phyloP scores from a whole-genome alignment of 441 rosid genomes.

The Syzygium malaccense region DNA sequence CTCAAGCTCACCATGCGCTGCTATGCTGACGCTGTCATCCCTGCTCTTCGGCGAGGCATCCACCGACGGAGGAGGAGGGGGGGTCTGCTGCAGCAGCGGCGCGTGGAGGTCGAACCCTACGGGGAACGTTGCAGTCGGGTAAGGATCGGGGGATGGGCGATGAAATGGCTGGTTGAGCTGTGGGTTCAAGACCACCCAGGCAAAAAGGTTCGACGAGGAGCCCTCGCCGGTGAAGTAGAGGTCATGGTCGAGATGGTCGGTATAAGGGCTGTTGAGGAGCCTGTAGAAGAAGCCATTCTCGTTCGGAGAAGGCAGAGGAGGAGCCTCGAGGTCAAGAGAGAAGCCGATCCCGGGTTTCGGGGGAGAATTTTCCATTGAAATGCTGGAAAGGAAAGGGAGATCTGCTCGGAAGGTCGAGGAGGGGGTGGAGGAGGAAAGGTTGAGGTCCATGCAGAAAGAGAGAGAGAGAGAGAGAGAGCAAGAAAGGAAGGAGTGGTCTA shows the following conservation, averaged over 20 bases:
- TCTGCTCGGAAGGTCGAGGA: constrained; percentile 27
- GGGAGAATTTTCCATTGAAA: constrained; percentile 10
- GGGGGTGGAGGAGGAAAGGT: background rate
- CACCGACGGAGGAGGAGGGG: background rate
- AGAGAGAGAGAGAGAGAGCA: background rate
- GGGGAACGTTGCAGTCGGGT: background rate
- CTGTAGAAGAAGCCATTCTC: constrained; percentile 8
- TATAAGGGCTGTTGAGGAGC: background rate
- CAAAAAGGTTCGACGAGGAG: background rate
- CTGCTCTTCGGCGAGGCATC: background rate
- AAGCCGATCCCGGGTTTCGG: constrained; percentile 14
- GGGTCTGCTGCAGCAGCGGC: background rate
- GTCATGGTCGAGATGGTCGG: background rate
- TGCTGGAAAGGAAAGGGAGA: constrained; percentile 25
- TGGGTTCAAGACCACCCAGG: background rate
- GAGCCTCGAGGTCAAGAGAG: background rate
- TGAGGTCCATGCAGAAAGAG: constrained; percentile 34
- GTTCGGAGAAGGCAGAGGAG: background rate
- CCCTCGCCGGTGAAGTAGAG: background rate
- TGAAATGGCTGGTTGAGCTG: background rate
- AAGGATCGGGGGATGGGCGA: background rate
- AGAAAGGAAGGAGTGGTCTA: constrained; percentile 6
- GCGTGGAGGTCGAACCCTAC: background rate
- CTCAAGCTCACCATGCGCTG: background rate
- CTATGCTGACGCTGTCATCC: background rate